A percentile compares a stretch with the other conserved stretches of the same genome.
These are phyloP conservation scores for Suillus subaureus DNA, from an alignment of 768 basidiomycete genomes.

Conservation along the genomic window DNA sequence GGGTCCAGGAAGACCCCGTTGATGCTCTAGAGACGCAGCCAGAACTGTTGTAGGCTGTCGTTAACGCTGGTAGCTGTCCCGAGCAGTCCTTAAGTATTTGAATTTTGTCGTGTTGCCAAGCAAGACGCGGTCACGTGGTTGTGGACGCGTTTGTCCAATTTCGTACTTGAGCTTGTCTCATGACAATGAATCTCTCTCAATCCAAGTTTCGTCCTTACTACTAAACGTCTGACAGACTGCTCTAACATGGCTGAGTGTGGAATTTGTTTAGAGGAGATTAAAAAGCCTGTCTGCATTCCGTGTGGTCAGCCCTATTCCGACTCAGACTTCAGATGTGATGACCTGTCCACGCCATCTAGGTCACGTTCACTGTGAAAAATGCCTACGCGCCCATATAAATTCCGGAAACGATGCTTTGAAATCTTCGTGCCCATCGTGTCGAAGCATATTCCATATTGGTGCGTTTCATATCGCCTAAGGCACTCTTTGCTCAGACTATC, in stretches of 20 bases:
- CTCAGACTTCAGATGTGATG: constrained; percentile 1
- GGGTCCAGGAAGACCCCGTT: not conserved
- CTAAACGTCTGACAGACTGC: not conserved
- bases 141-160: not conserved
- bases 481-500: not conserved
- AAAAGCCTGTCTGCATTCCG: constrained; percentile 58
- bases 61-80: not conserved
- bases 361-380: constrained; percentile 66
- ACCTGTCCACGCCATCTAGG: constrained; percentile 39
- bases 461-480: constrained; percentile 17
- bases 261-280: constrained; percentile 60
- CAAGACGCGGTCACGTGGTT: constrained; percentile 32
- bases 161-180: not conserved
- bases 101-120: constrained; percentile 13
- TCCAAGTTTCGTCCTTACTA: not conserved
- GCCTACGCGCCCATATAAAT: constrained; percentile 43
- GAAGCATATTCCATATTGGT: constrained; percentile 58
- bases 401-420: constrained; percentile 34
- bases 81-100: constrained; percentile 21
- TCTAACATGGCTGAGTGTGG: constrained; percentile 54
- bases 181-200: constrained; percentile 3
- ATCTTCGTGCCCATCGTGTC: constrained; percentile 63
- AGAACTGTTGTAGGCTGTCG: not conserved
- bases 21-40: not conserved
- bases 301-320: constrained; percentile 51